phyloP scores from a whole-genome alignment of 1,284 basidiomycete species.

The Cutaneotrichosporon cutaneum region DNA sequence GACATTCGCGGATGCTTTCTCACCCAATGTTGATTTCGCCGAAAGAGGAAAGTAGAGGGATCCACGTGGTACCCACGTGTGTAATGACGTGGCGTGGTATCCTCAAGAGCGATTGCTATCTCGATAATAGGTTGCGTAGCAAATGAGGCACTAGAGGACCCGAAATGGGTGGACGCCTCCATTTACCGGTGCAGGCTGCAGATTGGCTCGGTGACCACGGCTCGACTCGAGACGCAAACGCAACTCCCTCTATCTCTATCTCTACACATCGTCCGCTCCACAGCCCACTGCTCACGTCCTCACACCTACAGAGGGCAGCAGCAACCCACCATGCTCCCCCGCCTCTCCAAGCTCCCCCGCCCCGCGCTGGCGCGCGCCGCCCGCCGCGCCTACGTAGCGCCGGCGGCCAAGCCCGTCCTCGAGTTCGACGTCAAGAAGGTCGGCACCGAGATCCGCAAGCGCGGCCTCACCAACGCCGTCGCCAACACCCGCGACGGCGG shows the following conservation, averaged over 20 bases:
- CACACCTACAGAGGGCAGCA: conserved; percentile 16
- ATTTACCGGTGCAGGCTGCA: not conserved
- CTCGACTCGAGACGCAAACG: conserved; percentile 7
- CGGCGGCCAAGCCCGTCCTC: conserved; percentile 44
- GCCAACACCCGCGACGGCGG: conserved; percentile 41
- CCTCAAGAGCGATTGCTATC: not conserved
- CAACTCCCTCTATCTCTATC: conserved; percentile 4
- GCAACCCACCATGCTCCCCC: conserved; percentile 36
- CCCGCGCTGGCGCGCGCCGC: conserved; percentile 22
- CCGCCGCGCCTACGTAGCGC: conserved; percentile 29
- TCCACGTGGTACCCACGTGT: not conserved
- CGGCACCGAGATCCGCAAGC: conserved; percentile 50
- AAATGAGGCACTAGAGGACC: not conserved
- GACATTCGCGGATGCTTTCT: conserved; percentile 11
- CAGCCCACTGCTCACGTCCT: conserved; percentile 1
- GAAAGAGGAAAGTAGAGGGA: conserved; percentile 1
- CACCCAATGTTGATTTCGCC: conserved; percentile 7
- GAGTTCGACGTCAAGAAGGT: conserved; percentile 49
- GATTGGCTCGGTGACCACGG: not conserved
- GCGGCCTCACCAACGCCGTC: conserved; percentile 41
- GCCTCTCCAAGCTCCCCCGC: conserved; percentile 31
- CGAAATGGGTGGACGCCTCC: not conserved
- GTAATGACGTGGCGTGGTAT: conserved; percentile 9
- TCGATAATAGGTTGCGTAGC: not conserved
- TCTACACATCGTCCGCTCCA: conserved; percentile 5